These are phyloP conservation scores for Bryopsis sp. DNA, from an alignment of 139 green algal species.

Conservation along the genomic window DNA sequence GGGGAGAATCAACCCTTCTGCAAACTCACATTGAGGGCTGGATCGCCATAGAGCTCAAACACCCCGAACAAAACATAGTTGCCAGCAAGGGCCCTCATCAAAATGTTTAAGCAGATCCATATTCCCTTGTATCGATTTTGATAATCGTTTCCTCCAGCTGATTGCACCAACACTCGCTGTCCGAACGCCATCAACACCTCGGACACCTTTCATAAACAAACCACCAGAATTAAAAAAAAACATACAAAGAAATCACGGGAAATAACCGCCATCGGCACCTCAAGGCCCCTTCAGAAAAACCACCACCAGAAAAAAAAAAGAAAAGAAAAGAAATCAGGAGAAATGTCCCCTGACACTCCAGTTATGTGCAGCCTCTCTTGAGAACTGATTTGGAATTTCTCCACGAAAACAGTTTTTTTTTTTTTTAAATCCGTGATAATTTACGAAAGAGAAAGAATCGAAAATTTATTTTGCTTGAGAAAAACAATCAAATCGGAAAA, in stretches of 20 bases:
- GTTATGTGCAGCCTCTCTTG: too few species aligned
- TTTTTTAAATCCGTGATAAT: too few species aligned
- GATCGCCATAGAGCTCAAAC: constrained; percentile 96
- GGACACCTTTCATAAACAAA: too few species aligned
- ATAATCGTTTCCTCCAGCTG: constrained; percentile 48
- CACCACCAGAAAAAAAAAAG: too few species aligned
- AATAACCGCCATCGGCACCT: too few species aligned
- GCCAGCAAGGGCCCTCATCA: constrained; percentile 74
- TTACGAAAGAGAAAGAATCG: not conserved
- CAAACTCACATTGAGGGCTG: constrained; percentile 62
- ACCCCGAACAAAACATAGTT: constrained; percentile 99
- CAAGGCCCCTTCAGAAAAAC: too few species aligned
- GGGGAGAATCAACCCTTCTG: not conserved
- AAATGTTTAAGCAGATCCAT: constrained; percentile 78
- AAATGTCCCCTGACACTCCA: too few species aligned
- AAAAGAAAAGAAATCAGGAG: too few species aligned
- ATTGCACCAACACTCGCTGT: constrained; percentile 38
- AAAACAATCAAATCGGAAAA: not conserved
- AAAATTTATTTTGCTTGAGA: too few species aligned
- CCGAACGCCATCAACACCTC: constrained; percentile 78
- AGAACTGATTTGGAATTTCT: too few species aligned
- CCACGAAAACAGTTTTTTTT: too few species aligned
- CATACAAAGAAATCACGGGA: constrained; percentile 12
- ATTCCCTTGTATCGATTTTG: constrained; percentile 87
- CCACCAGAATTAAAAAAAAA: too few species aligned